A percentile compares a stretch with the other conserved stretches of the same genome.
Evolutionary conservation across 805 yeast species (phyloP).

Genomic region (Nakazawaea siamensis): DNA sequence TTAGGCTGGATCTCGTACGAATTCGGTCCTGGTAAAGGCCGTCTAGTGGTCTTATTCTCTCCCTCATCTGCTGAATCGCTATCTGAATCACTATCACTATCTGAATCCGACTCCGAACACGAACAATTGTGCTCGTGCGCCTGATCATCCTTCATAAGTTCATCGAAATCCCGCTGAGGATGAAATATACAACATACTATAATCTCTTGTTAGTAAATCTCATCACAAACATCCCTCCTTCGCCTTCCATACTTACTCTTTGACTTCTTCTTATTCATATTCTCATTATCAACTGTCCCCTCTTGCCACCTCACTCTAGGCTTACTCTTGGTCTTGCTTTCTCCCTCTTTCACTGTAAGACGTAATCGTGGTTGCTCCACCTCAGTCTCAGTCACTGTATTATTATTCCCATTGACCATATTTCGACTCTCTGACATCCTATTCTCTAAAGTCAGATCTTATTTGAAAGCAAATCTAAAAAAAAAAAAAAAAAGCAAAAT

Average conservation of each 20-base stretch:
- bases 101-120: constrained; percentile 9
- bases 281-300: constrained; percentile 84
- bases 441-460: no score
- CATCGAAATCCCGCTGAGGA: constrained; percentile 60
- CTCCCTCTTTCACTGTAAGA: background rate
- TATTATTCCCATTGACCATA: no score
- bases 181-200: constrained; percentile 75
- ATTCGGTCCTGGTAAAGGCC: constrained; percentile 43
- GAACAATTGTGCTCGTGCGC: constrained; percentile 11
- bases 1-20: constrained; percentile 88
- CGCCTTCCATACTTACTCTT: constrained; percentile 49
- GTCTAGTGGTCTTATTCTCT: background rate
- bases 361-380: background rate
- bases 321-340: constrained; percentile 1
- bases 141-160: constrained; percentile 24
- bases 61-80: constrained; percentile 18
- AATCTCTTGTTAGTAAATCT: background rate
- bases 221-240: no score
- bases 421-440: no score
- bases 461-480: no score
- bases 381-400: background rate
- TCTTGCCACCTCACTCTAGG: constrained; percentile 76
- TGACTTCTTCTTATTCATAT: constrained; percentile 80
- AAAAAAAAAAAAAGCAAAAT: no score
- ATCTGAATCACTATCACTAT: constrained; percentile 14